Conservation (phyloP, 2,329 filamentous ascomycete genomes). For the Colletotrichum higginsianum region DNA sequence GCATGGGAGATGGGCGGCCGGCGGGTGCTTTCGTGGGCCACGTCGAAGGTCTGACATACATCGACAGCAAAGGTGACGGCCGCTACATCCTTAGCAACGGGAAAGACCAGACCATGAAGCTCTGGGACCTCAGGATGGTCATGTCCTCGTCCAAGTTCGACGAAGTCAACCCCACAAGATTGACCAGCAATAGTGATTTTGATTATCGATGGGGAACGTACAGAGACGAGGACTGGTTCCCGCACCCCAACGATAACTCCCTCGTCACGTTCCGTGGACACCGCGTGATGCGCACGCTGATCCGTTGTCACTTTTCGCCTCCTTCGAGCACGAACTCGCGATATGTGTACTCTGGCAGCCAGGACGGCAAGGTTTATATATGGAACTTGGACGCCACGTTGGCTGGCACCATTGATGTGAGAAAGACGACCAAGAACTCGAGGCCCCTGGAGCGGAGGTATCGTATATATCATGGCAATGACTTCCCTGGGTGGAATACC, state of each 20-base stretch:
- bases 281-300: conserved; percentile 88
- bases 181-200: conserved; percentile 71
- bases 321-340: conserved; percentile 87
- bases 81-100: conserved; percentile 92
- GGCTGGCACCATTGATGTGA: conserved; percentile 84
- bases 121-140: conserved; percentile 95
- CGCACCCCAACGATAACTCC: conserved; percentile 89
- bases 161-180: conserved; percentile 67
- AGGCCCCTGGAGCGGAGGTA: conserved; percentile 69
- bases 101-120: conserved; percentile 97
- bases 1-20: conserved; percentile 86
- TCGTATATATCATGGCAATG: conserved; percentile 71
- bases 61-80: conserved; percentile 79
- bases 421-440: conserved; percentile 75
- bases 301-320: conserved; percentile 95
- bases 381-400: conserved; percentile 94
- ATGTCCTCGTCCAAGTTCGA: conserved; percentile 79
- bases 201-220: conserved; percentile 82
- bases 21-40: conserved; percentile 78
- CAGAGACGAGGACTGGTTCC: conserved; percentile 75
- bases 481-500: conserved; percentile 76
- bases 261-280: conserved; percentile 95
- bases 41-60: conserved; percentile 76
- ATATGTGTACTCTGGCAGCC: conserved; percentile 93
- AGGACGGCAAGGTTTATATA: conserved; percentile 90